phyloP scores from a whole-genome alignment of 2,329 filamentous ascomycete species.

The Diaporthe caulivora region DNA sequence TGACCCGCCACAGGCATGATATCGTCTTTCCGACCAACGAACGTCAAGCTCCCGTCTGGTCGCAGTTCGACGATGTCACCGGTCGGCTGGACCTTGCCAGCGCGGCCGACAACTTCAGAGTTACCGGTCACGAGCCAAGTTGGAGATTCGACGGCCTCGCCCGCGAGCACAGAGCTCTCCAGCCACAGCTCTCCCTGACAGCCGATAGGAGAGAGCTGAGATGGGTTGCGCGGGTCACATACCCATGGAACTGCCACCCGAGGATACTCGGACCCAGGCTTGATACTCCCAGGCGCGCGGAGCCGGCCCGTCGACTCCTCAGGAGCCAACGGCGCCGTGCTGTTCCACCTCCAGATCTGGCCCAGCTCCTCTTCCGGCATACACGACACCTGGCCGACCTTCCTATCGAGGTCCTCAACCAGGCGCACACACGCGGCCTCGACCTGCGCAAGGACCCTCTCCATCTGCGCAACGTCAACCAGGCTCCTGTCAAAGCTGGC shows the following conservation, averaged over 20 bases:
- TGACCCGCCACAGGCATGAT: conserved; percentile 50
- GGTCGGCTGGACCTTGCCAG: conserved; percentile 44
- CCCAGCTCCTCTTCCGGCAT: conserved; percentile 52
- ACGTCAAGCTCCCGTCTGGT: conserved; percentile 45
- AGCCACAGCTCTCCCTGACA: conserved; percentile 54
- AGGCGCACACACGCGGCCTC: conserved; percentile 45
- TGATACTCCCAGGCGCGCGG: conserved; percentile 40
- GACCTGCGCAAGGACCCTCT: conserved; percentile 52
- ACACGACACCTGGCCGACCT: conserved; percentile 51
- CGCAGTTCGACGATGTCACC: conserved; percentile 47
- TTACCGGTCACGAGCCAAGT: conserved; percentile 52
- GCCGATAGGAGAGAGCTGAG: conserved; percentile 55
- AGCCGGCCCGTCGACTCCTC: conserved; percentile 45
- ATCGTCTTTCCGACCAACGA: conserved; percentile 47
- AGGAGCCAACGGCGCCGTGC: conserved; percentile 49
- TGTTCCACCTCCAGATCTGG: conserved; percentile 58
- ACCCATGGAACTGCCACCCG: conserved; percentile 50
- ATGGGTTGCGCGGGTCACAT: conserved; percentile 48
- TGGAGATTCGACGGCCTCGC: conserved; percentile 46
- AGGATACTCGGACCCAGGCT: conserved; percentile 50
- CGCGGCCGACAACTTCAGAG: conserved; percentile 46
- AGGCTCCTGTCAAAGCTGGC: conserved; percentile 57
- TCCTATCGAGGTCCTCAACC: conserved; percentile 44
- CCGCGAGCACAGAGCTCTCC: conserved; percentile 51
- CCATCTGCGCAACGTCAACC: conserved; percentile 52